Evolutionary conservation across 345 rosid species (phyloP).

Genomic region (Garcia nutans): DNA sequence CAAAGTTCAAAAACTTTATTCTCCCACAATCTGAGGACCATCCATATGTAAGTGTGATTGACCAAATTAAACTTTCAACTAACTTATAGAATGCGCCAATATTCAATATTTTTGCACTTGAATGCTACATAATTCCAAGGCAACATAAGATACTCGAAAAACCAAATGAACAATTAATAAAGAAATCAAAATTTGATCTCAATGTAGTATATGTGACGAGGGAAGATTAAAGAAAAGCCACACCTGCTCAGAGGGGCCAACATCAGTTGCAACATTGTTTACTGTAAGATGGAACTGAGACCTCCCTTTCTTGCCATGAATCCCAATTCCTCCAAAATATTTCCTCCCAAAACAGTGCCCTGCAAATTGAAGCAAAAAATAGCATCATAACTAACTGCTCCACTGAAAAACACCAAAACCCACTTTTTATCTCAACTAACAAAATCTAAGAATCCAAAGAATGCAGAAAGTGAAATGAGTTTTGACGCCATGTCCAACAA

Average conservation of each 20-base stretch:
- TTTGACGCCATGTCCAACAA: constrained; percentile 55
- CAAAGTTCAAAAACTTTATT: constrained; percentile 13
- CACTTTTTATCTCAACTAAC: neutral
- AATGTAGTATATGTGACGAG: neutral
- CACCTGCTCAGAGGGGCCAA: constrained; percentile 73
- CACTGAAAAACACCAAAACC: constrained; percentile 10
- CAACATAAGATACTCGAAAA: no score
- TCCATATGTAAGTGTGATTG: no score
- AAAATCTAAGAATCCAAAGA: neutral
- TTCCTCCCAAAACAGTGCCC: constrained; percentile 51
- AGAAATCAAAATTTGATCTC: neutral
- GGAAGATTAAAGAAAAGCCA: neutral
- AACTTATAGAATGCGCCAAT: neutral
- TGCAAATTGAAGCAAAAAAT: constrained; percentile 22
- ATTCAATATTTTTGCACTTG: neutral
- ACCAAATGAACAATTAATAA: neutral
- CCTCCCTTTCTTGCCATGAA: constrained; percentile 53
- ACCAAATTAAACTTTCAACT: constrained; percentile 5
- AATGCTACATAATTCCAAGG: neutral
- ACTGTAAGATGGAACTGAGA: constrained; percentile 51
- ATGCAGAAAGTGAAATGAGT: neutral
- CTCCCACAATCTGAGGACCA: neutral
- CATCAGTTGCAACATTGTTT: constrained; percentile 71
- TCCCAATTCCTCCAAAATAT: constrained; percentile 43
- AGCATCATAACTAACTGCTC: neutral